Evolutionary conservation across 2,329 filamentous ascomycete genomes (phyloP).

Genomic region (Elsinoe arachidis): DNA sequence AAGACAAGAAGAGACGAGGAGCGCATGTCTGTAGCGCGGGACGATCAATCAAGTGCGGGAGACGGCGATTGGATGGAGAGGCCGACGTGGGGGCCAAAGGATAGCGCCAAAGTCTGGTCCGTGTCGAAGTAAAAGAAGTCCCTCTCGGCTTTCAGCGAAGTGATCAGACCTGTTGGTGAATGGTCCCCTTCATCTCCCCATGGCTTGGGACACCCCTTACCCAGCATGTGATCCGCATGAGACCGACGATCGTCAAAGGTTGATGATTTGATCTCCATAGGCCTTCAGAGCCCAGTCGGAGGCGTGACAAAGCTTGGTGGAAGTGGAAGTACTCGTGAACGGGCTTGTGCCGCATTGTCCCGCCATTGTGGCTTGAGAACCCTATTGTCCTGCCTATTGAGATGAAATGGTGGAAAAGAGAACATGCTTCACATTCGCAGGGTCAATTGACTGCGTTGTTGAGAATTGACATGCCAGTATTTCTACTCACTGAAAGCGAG

Average conservation of each 20-base stretch:
- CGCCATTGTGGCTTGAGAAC: conserved; percentile 5
- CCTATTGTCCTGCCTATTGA: conserved; percentile 1
- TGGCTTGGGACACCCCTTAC: background rate
- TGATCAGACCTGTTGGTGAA: background rate
- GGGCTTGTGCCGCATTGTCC: background rate
- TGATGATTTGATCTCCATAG: background rate
- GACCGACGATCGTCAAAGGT: background rate
- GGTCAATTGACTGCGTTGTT: too few species aligned
- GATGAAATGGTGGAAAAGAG: too few species aligned
- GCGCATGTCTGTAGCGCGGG: conserved; percentile 1
- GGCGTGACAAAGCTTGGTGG: background rate
- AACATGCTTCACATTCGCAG: too few species aligned
- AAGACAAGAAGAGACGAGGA: background rate
- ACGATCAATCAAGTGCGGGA: conserved; percentile 4
- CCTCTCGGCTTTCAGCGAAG: background rate
- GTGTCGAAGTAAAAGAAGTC: background rate
- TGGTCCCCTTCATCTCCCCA: background rate
- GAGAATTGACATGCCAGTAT: too few species aligned
- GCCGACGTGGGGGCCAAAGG: conserved; percentile 3
- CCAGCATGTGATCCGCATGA: background rate
- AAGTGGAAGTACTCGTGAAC: background rate
- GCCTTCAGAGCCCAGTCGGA: background rate
- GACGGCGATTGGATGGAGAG: conserved; percentile 1
- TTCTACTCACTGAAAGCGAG: too few species aligned
- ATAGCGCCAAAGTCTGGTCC: conserved; percentile 1